Percentiles rank a stretch among this genome's conserved stretches.
These are phyloP conservation scores for Zalaria obscura DNA, from an alignment of 2,329 filamentous ascomycete species.

Conservation along the genomic window DNA sequence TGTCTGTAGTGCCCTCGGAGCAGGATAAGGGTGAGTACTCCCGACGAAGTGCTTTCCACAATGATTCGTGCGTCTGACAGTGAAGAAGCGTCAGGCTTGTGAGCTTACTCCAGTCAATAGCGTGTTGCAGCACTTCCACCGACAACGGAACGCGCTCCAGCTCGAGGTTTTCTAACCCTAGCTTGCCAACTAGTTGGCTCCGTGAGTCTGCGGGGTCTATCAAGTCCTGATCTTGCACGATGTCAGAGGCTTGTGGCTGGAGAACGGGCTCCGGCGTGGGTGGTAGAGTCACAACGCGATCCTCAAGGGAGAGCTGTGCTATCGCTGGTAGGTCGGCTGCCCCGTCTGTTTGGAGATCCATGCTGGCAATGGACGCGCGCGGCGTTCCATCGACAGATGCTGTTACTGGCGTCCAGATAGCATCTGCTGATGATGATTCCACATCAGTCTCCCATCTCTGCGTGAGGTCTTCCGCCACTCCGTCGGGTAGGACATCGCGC, in stretches of 20 bases:
- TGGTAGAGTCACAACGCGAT: background rate
- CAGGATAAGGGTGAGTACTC: constrained; percentile 11
- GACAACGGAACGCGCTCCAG: constrained; percentile 64
- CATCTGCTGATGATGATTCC: background rate
- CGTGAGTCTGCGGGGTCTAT: background rate
- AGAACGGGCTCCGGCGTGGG: background rate
- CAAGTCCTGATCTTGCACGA: background rate
- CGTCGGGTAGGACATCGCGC: constrained; percentile 5
- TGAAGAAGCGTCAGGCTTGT: constrained; percentile 60
- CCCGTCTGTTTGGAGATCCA: background rate
- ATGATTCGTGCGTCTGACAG: constrained; percentile 56
- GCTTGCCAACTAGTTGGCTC: constrained; percentile 21
- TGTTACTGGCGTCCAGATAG: background rate
- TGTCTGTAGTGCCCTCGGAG: too few relatives aligned
- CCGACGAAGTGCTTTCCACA: constrained; percentile 60
- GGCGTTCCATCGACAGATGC: background rate
- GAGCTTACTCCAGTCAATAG: constrained; percentile 60
- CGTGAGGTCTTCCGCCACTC: background rate
- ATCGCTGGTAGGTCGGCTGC: background rate
- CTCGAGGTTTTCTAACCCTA: constrained; percentile 58
- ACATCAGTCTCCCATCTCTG: background rate
- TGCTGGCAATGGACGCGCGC: too few relatives aligned
- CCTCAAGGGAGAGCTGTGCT: background rate
- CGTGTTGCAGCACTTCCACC: constrained; percentile 52
- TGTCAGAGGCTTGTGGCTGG: background rate